Base-by-base conservation (phyloP, 768 basidiomycete genomes). In the Psilocybe sp. region DNA sequence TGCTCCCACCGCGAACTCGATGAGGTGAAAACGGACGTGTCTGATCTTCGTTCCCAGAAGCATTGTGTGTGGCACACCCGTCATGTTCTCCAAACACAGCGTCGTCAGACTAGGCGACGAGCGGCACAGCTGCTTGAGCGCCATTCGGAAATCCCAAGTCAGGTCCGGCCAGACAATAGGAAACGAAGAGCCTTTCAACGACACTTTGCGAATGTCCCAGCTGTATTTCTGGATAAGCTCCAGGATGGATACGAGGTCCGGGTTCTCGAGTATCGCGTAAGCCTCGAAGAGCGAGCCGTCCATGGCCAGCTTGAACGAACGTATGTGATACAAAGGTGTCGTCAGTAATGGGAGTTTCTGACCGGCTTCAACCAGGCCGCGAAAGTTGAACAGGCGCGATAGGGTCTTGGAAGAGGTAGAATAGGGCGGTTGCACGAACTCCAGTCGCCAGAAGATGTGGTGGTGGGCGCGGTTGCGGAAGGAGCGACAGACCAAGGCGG, bases 251-350 rank as follows among this genome's bases (percentile, higher is more conserved):
- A 42, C 40, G 14, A 58, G 23, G 44, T 50, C 50, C 15, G 47
- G 47, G 41, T 52, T 55, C 9, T 52, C 51, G 15, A 58, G 40
- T n/a, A 52, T 55, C 10, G 47, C 46, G 31, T 58, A 58, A 11
- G 57, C 50, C 16, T 54, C 53, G 34, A 52, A 58, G n/a, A 50
- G 49, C 8, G 57, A 58, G 19, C 57, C 53, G 18, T 58, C 51
- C 48, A 52, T 54, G 8, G 52, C 45, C 39, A 58, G 37, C 19
- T 43, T 39, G 33, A 58, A 52, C n/a, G 53, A 44, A 14, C 50
- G 52, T 37, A 52, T 28, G 41, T 54, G 53, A 20, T 52, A 41
- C 14, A 58, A 43, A 8, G 50, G 40, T 11, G 47, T 51, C 8
- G 53, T 50, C 42, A 56, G 44, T 5, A n/a, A 23, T 10, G 50